Conservation (phyloP, 768 basidiomycete species). For the Gymnopilus junonius region DNA sequence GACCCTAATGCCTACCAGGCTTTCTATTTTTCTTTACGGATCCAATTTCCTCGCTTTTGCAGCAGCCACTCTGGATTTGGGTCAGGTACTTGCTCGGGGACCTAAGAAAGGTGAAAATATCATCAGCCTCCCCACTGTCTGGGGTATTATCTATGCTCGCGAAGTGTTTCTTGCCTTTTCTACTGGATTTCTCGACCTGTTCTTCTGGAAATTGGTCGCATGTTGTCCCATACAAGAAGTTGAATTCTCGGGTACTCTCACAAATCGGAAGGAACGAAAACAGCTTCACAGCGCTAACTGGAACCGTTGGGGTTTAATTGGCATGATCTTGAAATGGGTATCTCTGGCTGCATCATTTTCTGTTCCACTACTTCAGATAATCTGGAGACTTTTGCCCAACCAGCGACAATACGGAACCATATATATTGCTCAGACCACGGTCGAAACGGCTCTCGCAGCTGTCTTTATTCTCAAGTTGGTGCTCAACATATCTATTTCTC, state of each 20-base stretch:
- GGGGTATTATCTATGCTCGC: conserved; percentile 51
- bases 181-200: conserved; percentile 62
- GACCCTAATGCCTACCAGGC: conserved; percentile 31
- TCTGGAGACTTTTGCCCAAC: conserved; percentile 58
- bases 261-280: conserved; percentile 14
- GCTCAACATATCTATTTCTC: conserved; percentile 56
- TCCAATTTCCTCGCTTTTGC: conserved; percentile 65
- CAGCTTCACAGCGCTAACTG: conserved; percentile 62
- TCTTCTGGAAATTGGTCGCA: conserved; percentile 70
- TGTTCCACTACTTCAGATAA: conserved; percentile 60
- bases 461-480: conserved; percentile 67
- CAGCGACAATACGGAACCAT: conserved; percentile 45
- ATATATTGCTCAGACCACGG: conserved; percentile 59
- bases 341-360: conserved; percentile 49
- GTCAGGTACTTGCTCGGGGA: conserved; percentile 51
- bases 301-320: conserved; percentile 64
- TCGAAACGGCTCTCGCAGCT: conserved; percentile 62
- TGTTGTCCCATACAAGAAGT: conserved; percentile 54
- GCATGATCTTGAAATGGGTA: conserved; percentile 54
- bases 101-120: conserved; percentile 26
- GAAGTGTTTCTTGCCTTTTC: conserved; percentile 65
- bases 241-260: not conserved
- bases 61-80: conserved; percentile 66
- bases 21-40: conserved; percentile 54
- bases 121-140: conserved; percentile 29